Base-by-base conservation (phyloP, 202 grass and related monocot species). In the Zoysia matrella region DNA sequence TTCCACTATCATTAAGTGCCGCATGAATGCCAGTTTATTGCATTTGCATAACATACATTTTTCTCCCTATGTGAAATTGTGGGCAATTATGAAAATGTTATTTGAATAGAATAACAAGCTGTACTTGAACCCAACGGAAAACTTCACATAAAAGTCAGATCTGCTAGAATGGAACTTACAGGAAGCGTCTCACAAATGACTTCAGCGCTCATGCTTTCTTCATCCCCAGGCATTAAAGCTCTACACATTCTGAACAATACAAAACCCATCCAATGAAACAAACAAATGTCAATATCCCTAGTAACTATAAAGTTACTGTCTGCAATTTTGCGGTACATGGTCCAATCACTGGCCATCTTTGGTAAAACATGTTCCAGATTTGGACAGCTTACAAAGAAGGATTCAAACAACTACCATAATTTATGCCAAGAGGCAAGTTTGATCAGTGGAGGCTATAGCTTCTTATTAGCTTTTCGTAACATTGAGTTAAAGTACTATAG, bases 91-190 rank as follows among this genome's bases (percentile, higher is more conserved):
- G 82, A 22, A 72, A 16, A 63, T 58, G 5, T 13, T 72, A 47
- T 40, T 56, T 64, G 50, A 6, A 77, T 41, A 15, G 36, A 77
- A 57, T 49, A 60, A 71, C 40, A 10, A 41, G 15, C 7, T 73
- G 53, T 51, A 68, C 69, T 76, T 69, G 47, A 79, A 71, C 7
- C 40, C 46, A 50, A 56, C 18, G 8, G 13, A 65, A 52, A 89
- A 36, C 12, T 78, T 67, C 82, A 43, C 14, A 65, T 12, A 54
- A 62, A 12, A 77, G 49, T 14, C 11, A 50, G 67, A 78, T 62
- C 3, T 47, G 63, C 43, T 74, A 64, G 48, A 72, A 71, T 52
- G 13, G 72, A 1, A 60, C 3, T 9, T 30, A 30, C 22, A 30
- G 22, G 22, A 30, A 30, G 22, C 22, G 22, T 30, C 22, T 30